Percentiles rank a stretch among this genome's conserved stretches.
These are phyloP conservation scores for Nyctanthes arbortristis DNA, from an alignment of 257 asterid species.

Conservation along the genomic window DNA sequence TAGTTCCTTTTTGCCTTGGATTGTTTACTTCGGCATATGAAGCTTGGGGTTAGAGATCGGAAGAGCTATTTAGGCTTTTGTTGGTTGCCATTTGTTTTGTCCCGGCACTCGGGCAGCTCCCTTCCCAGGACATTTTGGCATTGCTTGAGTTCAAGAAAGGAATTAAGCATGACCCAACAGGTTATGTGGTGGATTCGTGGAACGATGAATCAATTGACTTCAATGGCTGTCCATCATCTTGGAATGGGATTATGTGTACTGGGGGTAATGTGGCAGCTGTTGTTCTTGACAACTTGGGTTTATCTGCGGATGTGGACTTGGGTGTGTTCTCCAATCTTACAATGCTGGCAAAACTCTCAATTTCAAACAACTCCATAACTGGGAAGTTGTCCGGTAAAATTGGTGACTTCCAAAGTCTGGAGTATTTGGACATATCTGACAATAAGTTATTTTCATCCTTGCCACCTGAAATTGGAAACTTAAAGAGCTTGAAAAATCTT, in stretches of 20 bases:
- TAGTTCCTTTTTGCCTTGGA: conserved; percentile 19
- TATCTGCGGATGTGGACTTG: conserved; percentile 74
- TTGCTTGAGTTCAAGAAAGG: conserved; percentile 94
- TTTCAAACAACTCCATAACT: conserved; percentile 75
- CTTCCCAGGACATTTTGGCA: conserved; percentile 83
- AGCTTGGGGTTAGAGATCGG: conserved; percentile 43
- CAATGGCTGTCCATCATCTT: conserved; percentile 95
- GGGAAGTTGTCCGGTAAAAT: conserved; percentile 60
- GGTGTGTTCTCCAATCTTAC: conserved; percentile 75
- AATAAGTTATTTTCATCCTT: conserved; percentile 65
- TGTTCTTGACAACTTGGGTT: conserved; percentile 75
- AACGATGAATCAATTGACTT: conserved; percentile 95
- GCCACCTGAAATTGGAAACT: conserved; percentile 69
- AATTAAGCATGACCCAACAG: conserved; percentile 87
- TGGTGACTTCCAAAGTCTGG: conserved; percentile 68
- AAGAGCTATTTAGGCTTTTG: conserved; percentile 52
- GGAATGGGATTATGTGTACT: conserved; percentile 97
- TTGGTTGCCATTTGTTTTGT: conserved; percentile 47
- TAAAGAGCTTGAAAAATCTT: conserved; percentile 58
- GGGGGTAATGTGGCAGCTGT: conserved; percentile 96
- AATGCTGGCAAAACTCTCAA: conserved; percentile 85
- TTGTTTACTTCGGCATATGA: background rate
- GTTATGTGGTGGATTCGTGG: conserved; percentile 88
- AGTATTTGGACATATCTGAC: conserved; percentile 75
- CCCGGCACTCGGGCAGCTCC: conserved; percentile 74